phyloP scores from a whole-genome alignment of 495 filamentous ascomycete species.

The Penicillium mononematosum region DNA sequence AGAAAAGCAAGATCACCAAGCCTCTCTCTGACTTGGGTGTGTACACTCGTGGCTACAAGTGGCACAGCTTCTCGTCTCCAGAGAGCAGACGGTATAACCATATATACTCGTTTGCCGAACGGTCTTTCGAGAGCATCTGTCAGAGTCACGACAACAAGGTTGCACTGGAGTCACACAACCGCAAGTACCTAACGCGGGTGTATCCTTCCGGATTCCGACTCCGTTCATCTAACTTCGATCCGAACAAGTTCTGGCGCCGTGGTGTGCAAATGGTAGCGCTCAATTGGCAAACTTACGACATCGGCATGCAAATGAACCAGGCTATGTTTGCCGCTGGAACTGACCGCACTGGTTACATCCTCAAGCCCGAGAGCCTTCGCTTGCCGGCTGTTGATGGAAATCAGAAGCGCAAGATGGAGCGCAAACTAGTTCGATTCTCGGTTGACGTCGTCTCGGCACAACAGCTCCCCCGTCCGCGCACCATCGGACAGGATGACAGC shows the following conservation, averaged over 20 bases:
- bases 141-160: constrained; percentile 68
- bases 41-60: constrained; percentile 85
- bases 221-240: constrained; percentile 88
- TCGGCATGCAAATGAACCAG: constrained; percentile 91
- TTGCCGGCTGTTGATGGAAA: constrained; percentile 48
- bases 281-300: constrained; percentile 98
- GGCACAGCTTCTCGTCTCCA: constrained; percentile 65
- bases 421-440: constrained; percentile 76
- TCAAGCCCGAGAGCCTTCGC: constrained; percentile 86
- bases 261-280: constrained; percentile 95
- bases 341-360: constrained; percentile 85
- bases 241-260: constrained; percentile 85
- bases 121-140: constrained; percentile 74
- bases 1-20: constrained; percentile 81
- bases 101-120: constrained; percentile 88
- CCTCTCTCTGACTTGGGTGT: constrained; percentile 82
- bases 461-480: constrained; percentile 80
- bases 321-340: constrained; percentile 96
- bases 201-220: constrained; percentile 82
- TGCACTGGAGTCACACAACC: constrained; percentile 82
- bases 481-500: constrained; percentile 63
- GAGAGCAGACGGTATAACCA: constrained; percentile 88
- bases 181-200: constrained; percentile 86
- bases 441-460: constrained; percentile 92
- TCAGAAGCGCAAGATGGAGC: constrained; percentile 46